Percentiles rank a stretch among this genome's conserved stretches.
phyloP scores from a whole-genome alignment of 2,329 filamentous ascomycete species.

The Diaporthe citri region DNA sequence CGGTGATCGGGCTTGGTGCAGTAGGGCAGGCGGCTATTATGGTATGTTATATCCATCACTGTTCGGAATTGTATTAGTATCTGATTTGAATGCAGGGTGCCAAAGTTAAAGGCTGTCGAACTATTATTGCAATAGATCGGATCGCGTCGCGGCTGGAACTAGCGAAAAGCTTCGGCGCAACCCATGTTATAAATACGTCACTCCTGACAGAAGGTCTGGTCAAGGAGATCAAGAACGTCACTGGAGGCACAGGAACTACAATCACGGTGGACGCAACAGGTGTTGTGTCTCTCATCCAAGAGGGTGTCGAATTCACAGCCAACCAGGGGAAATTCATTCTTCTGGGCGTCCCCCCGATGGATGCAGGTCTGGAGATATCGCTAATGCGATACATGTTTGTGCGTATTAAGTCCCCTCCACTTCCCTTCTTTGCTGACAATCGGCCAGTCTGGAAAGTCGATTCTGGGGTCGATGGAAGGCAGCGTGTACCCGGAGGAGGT shows the following conservation, averaged over 20 bases:
- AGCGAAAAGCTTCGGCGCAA: background rate
- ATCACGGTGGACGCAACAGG: background rate
- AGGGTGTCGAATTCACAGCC: background rate
- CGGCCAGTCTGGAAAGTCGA: background rate
- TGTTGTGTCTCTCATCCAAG: background rate
- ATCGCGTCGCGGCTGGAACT: background rate
- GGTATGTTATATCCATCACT: background rate
- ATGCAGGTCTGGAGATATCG: background rate
- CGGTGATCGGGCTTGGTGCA: background rate
- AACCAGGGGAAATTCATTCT: slow-evolving; percentile 5
- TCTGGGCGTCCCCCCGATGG: background rate
- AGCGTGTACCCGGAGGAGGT: background rate
- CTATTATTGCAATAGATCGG: background rate
- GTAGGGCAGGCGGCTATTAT: background rate
- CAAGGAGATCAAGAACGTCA: background rate
- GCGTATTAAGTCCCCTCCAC: no score
- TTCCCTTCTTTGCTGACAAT: background rate
- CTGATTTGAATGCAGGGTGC: background rate
- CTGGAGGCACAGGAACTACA: background rate
- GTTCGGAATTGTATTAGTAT: background rate
- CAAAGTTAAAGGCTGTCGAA: background rate
- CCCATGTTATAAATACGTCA: background rate
- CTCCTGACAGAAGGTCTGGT: background rate
- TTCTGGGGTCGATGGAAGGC: background rate
- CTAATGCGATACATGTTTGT: background rate